Evolutionary conservation across 768 basidiomycete species (phyloP).

Genomic region (Bullera alba): DNA sequence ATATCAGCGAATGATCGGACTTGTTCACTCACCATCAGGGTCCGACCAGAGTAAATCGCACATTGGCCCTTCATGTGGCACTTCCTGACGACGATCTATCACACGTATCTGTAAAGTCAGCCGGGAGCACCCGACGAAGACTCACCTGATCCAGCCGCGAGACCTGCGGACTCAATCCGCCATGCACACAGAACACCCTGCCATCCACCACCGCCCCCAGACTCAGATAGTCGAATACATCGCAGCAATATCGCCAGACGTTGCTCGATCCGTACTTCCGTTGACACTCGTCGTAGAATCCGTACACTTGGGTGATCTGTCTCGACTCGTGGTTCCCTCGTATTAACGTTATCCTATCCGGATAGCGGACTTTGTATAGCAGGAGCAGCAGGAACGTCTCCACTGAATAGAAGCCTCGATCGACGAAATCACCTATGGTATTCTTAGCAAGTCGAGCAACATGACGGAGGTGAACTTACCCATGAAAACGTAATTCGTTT

Average conservation of each 20-base stretch:
- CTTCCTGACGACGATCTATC: constrained; percentile 93
- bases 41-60: constrained; percentile 99
- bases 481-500: constrained; percentile 95
- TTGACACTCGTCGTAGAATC: constrained; percentile 76
- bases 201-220: constrained; percentile 95
- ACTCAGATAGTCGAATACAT: constrained; percentile 95
- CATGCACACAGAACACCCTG: constrained; percentile 93
- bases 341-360: constrained; percentile 81
- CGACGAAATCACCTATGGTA: constrained; percentile 87
- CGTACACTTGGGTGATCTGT: constrained; percentile 82
- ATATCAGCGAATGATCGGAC: constrained; percentile 25
- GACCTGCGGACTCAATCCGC: constrained; percentile 84
- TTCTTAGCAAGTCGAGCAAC: not conserved
- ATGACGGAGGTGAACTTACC: constrained; percentile 15
- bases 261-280: constrained; percentile 88
- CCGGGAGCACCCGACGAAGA: constrained; percentile 10
- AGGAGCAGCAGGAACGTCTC: constrained; percentile 88
- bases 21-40: constrained; percentile 67
- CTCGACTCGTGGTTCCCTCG: constrained; percentile 94
- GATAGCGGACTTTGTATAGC: constrained; percentile 89
- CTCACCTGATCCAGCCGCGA: constrained; percentile 78
- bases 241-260: constrained; percentile 97
- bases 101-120: constrained; percentile 61
- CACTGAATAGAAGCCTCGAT: constrained; percentile 89
- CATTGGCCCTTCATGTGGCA: constrained; percentile 97